Conservation (phyloP, 2,329 filamentous ascomycete genomes). For the Colletotrichum falcatum region DNA sequence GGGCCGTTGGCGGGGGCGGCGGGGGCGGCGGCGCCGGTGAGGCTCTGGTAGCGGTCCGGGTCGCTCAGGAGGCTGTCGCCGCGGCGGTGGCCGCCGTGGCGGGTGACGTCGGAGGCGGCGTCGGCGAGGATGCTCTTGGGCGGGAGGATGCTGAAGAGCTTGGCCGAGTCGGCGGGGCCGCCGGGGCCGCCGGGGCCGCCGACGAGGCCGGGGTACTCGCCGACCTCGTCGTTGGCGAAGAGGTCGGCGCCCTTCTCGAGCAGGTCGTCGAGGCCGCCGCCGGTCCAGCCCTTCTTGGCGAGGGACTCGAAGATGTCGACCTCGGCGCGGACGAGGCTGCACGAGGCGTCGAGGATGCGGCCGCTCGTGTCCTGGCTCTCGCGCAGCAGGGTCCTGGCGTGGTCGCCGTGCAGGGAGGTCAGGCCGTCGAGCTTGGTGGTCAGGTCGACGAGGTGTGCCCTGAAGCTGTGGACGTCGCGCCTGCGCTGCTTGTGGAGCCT, state of each 20-base stretch:
- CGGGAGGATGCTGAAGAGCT: slow-evolving; percentile 74
- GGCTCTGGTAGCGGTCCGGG: slow-evolving; percentile 67
- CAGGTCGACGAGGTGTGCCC: slow-evolving; percentile 72
- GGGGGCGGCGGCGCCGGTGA: slow-evolving; percentile 63
- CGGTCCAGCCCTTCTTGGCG: slow-evolving; percentile 75
- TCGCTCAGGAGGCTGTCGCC: slow-evolving; percentile 68
- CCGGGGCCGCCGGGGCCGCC: slow-evolving; percentile 51
- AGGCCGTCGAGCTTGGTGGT: slow-evolving; percentile 72
- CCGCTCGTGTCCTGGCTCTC: slow-evolving; percentile 75
- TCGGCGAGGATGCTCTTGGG: slow-evolving; percentile 73
- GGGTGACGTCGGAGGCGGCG: slow-evolving; percentile 54
- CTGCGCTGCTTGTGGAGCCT: slow-evolving; percentile 71
- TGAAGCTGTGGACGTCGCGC: slow-evolving; percentile 71
- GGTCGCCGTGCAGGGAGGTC: slow-evolving; percentile 69
- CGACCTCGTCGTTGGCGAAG: slow-evolving; percentile 60
- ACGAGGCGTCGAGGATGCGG: slow-evolving; percentile 72
- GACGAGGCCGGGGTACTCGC: slow-evolving; percentile 42
- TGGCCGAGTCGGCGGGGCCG: slow-evolving; percentile 52
- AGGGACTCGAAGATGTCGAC: slow-evolving; percentile 77
- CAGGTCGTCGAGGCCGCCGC: slow-evolving; percentile 74
- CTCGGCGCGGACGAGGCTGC: slow-evolving; percentile 74
- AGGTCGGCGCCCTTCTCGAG: slow-evolving; percentile 73
- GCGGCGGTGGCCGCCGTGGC: slow-evolving; percentile 54
- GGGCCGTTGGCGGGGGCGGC: slow-evolving; percentile 55
- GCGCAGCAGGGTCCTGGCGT: slow-evolving; percentile 69